These are phyloP conservation scores for Truncatella angustata DNA, from an alignment of 2,329 filamentous ascomycete species.

Conservation along the genomic window DNA sequence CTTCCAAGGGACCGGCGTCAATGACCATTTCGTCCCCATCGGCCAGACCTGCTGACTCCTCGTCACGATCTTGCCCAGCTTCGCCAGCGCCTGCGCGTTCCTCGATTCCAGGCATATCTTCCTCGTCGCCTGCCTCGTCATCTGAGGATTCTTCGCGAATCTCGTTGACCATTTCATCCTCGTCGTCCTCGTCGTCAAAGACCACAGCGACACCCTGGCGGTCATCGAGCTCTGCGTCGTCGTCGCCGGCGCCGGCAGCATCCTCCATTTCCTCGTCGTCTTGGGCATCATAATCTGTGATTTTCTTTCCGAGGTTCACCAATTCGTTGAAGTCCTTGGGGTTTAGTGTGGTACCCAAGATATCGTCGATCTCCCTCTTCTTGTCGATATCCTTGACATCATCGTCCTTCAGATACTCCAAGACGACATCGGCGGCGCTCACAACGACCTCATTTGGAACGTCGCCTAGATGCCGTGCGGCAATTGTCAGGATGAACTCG, in stretches of 20 bases:
- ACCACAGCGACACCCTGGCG: conserved; percentile 96
- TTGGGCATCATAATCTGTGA: conserved; percentile 96
- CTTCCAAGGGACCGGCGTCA: conserved; percentile 57
- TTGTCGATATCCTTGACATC: conserved; percentile 96
- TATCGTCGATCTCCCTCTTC: conserved; percentile 95
- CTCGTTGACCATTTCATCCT: conserved; percentile 76
- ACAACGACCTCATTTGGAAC: conserved; percentile 88
- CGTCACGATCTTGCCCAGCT: conserved; percentile 44
- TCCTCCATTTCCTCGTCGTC: conserved; percentile 87
- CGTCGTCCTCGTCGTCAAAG: conserved; percentile 88
- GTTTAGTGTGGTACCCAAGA: conserved; percentile 77
- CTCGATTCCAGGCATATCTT: conserved; percentile 55
- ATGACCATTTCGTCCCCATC: conserved; percentile 80
- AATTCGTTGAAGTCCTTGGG: conserved; percentile 96
- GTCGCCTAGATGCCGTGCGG: conserved; percentile 85
- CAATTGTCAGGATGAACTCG: conserved; percentile 88
- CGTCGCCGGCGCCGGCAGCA: conserved; percentile 60
- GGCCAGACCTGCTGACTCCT: conserved; percentile 47
- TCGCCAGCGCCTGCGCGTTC: conserved; percentile 51
- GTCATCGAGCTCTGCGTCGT: conserved; percentile 81
- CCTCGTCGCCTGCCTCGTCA: conserved; percentile 63
- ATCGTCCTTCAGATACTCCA: conserved; percentile 93
- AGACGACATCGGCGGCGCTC: conserved; percentile 86
- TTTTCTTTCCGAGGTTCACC: conserved; percentile 95
- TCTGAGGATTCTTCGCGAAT: conserved; percentile 86